These are phyloP conservation scores for Hymenoscyphus repandus DNA, from an alignment of 2,329 filamentous ascomycete species.

Conservation along the genomic window DNA sequence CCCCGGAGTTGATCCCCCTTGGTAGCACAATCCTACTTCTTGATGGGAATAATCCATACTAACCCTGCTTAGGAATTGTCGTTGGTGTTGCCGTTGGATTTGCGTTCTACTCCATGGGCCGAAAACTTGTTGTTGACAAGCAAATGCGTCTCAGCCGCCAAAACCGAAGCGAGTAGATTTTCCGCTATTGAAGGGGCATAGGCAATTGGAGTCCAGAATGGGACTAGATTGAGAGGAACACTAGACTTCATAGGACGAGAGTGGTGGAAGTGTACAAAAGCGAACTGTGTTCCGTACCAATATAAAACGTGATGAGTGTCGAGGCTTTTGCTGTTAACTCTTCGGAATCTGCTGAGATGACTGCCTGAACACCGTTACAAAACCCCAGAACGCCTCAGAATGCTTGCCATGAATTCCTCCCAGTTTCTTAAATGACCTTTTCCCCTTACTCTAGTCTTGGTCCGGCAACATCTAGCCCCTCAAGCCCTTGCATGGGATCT, in stretches of 20 bases:
- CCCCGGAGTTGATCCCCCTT: conserved; percentile 89
- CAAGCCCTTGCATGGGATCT: conserved; percentile 94
- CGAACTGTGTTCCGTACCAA: conserved; percentile 19
- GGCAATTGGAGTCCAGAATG: not conserved
- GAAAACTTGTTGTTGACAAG: conserved; percentile 86
- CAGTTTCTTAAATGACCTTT: not conserved
- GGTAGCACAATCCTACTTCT: conserved; percentile 53
- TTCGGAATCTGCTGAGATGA: no score
- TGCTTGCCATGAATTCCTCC: no score
- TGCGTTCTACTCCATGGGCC: conserved; percentile 73
- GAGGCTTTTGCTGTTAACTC: no score
- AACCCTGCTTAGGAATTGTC: conserved; percentile 58
- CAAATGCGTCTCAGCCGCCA: conserved; percentile 82
- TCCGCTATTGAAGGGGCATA: conserved; percentile 9
- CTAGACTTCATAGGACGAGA: not conserved
- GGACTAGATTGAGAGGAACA: not conserved
- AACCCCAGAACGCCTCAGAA: no score
- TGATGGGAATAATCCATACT: conserved; percentile 12
- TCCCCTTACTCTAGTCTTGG: conserved; percentile 65
- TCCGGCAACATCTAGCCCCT: conserved; percentile 89
- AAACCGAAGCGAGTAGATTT: conserved; percentile 33
- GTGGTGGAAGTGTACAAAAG: conserved; percentile 21
- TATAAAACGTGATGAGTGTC: conserved; percentile 8
- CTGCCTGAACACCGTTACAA: no score
- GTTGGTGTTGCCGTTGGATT: conserved; percentile 78